Conservation (phyloP, 768 basidiomycete species). For the Podaxis pistillaris region DNA sequence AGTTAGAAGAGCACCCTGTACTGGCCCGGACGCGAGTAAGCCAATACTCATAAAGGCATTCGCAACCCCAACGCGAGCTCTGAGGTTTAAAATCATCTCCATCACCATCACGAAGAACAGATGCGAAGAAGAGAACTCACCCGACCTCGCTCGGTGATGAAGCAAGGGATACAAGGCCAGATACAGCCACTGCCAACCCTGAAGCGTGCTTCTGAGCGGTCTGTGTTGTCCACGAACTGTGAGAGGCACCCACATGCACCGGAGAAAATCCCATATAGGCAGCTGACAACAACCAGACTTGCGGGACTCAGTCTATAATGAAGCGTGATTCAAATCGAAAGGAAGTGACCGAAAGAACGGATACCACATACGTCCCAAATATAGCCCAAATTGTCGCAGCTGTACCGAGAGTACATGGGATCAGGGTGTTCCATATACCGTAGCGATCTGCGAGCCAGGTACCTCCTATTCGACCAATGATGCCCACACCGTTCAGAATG, state of each 20-base stretch:
- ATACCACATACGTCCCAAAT: slow-evolving; percentile 30
- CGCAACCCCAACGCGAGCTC: slow-evolving; percentile 11
- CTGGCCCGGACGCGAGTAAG: slow-evolving; percentile 1
- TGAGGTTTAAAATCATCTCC: neutral
- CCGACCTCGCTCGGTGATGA: slow-evolving; percentile 33
- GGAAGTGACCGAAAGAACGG: neutral
- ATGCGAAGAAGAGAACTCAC: slow-evolving; percentile 21
- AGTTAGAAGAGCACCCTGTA: slow-evolving; percentile 42
- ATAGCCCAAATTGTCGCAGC: slow-evolving; percentile 42
- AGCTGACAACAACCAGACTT: slow-evolving; percentile 37
- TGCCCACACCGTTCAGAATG: slow-evolving; percentile 32
- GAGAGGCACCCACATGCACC: slow-evolving; percentile 39
- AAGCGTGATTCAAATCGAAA: neutral
- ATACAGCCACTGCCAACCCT: slow-evolving; percentile 37
- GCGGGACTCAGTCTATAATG: slow-evolving; percentile 29
- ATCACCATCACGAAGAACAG: neutral
- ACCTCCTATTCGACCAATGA: slow-evolving; percentile 33
- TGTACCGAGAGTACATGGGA: slow-evolving; percentile 31
- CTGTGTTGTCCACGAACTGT: neutral
- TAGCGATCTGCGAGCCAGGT: slow-evolving; percentile 35
- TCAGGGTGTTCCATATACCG: slow-evolving; percentile 37
- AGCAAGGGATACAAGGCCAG: slow-evolving; percentile 29
- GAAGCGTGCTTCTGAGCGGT: neutral
- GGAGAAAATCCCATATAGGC: slow-evolving; percentile 48
- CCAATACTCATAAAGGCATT: slow-evolving; percentile 13